These are phyloP conservation scores for Coemansia sp. DNA, from an alignment of 192 early-diverging fungal species.

Conservation along the genomic window DNA sequence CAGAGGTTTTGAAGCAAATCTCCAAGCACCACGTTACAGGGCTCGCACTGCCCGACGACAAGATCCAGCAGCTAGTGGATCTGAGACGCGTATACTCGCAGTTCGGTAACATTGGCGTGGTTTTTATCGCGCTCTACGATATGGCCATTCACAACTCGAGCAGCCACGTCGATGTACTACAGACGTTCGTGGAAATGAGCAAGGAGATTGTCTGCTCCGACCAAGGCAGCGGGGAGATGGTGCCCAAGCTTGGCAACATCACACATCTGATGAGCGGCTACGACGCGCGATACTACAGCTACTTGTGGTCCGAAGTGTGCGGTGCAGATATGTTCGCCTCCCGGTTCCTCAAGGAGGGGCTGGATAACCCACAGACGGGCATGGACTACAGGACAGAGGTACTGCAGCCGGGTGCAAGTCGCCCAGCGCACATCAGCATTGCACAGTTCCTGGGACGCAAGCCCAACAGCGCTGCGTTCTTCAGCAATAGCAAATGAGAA, in stretches of 20 bases:
- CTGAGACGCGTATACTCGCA: constrained; percentile 64
- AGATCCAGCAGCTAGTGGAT: constrained; percentile 60
- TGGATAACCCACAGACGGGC: constrained; percentile 37
- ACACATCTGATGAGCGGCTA: constrained; percentile 72
- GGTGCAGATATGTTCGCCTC: constrained; percentile 79
- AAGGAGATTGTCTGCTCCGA: constrained; percentile 34
- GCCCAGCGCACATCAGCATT: constrained; percentile 68
- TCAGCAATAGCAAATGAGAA: constrained; percentile 17
- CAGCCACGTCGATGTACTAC: constrained; percentile 34
- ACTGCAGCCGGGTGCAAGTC: constrained; percentile 48
- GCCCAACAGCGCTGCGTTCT: constrained; percentile 75
- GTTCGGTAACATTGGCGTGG: constrained; percentile 60
- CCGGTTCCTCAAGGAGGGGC: constrained; percentile 61
- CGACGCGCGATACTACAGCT: constrained; percentile 74
- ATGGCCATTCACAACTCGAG: constrained; percentile 61
- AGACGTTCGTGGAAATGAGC: constrained; percentile 39
- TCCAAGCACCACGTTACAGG: constrained; percentile 66
- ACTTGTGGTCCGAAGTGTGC: constrained; percentile 76
- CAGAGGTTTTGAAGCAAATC: constrained; percentile 48
- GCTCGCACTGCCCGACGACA: constrained; percentile 60
- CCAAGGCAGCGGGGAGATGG: constrained; percentile 44
- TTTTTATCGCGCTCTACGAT: constrained; percentile 71
- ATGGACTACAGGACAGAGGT: constrained; percentile 29
- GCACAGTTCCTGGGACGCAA: constrained; percentile 77
- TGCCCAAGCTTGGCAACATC: constrained; percentile 50